A percentile compares a stretch with the other conserved stretches of the same genome.
phyloP scores from a whole-genome alignment of 805 yeast species.

The Tetrapisispora fleetii region DNA sequence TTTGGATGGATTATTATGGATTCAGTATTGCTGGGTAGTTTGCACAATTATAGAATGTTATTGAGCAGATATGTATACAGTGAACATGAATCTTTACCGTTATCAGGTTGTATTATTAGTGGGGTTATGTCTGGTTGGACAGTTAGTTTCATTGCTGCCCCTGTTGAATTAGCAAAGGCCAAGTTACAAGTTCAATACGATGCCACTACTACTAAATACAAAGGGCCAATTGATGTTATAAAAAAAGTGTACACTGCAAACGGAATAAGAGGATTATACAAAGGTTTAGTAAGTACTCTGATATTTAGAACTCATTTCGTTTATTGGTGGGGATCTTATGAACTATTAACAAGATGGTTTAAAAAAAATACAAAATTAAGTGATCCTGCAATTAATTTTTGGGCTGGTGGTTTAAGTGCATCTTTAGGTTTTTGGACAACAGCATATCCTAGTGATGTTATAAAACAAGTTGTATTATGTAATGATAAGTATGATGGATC shows the following conservation, averaged over 20 bases:
- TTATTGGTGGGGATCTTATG: slow-evolving; percentile 82
- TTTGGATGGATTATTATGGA: slow-evolving; percentile 95
- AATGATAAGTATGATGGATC: slow-evolving; percentile 56
- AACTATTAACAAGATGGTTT: slow-evolving; percentile 62
- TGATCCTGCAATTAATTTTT: slow-evolving; percentile 37
- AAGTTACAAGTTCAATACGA: slow-evolving; percentile 85
- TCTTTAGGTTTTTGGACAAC: slow-evolving; percentile 85
- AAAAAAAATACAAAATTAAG: slow-evolving; percentile 54
- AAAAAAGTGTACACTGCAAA: slow-evolving; percentile 44
- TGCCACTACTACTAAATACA: slow-evolving; percentile 52
- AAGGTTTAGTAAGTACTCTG: slow-evolving; percentile 79
- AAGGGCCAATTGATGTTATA: slow-evolving; percentile 75
- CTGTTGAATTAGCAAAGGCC: slow-evolving; percentile 83
- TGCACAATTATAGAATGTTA: slow-evolving; percentile 64
- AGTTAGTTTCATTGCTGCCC: slow-evolving; percentile 92
- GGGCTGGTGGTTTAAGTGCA: slow-evolving; percentile 62
- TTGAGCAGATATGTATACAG: slow-evolving; percentile 54
- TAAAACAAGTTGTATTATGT: slow-evolving; percentile 62
- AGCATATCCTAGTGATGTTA: slow-evolving; percentile 80
- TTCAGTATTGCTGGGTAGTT: slow-evolving; percentile 78
- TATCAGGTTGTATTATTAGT: slow-evolving; percentile 65
- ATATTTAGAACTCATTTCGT: slow-evolving; percentile 37
- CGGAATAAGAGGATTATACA: slow-evolving; percentile 66
- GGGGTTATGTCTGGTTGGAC: slow-evolving; percentile 81
- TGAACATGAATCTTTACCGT: slow-evolving; percentile 54